Conservation (phyloP, 768 basidiomycete genomes). For the Termitomyces sp. region DNA sequence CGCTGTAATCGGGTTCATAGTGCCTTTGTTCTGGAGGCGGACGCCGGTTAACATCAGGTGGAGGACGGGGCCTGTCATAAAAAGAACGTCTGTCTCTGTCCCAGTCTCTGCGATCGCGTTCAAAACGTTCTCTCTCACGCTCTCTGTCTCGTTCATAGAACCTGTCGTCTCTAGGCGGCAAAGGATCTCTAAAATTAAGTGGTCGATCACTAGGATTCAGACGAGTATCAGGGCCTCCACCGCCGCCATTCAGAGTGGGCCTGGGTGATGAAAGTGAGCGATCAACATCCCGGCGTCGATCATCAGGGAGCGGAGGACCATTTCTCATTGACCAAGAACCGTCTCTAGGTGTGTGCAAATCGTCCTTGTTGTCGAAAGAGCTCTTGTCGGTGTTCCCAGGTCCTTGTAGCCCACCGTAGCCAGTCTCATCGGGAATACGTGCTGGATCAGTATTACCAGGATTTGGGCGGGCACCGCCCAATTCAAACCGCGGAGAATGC, state of each 20-base stretch:
- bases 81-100: constrained; percentile 31
- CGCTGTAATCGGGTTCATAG: constrained; percentile 36
- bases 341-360: constrained; percentile 17
- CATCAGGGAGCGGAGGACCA: constrained; percentile 17
- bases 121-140: constrained; percentile 32
- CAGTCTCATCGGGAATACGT: constrained; percentile 20
- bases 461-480: constrained; percentile 5
- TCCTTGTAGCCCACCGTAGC: constrained; percentile 15
- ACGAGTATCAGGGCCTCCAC: constrained; percentile 12
- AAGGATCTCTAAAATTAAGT: constrained; percentile 10
- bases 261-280: constrained; percentile 14
- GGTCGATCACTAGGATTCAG: constrained; percentile 13
- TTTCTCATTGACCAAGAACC: constrained; percentile 23
- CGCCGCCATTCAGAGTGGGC: constrained; percentile 6
- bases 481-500: constrained; percentile 9
- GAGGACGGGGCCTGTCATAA: constrained; percentile 19
- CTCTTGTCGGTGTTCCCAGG: constrained; percentile 19
- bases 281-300: constrained; percentile 24
- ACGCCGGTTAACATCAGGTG: constrained; percentile 26
- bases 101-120: constrained; percentile 21
- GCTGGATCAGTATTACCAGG: constrained; percentile 9
- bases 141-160: constrained; percentile 29
- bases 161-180: constrained; percentile 22
- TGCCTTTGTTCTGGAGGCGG: constrained; percentile 43
- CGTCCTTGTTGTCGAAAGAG: constrained; percentile 22